These are phyloP conservation scores for Apiospora marii DNA, from an alignment of 2,329 filamentous ascomycete genomes.

Conservation along the genomic window DNA sequence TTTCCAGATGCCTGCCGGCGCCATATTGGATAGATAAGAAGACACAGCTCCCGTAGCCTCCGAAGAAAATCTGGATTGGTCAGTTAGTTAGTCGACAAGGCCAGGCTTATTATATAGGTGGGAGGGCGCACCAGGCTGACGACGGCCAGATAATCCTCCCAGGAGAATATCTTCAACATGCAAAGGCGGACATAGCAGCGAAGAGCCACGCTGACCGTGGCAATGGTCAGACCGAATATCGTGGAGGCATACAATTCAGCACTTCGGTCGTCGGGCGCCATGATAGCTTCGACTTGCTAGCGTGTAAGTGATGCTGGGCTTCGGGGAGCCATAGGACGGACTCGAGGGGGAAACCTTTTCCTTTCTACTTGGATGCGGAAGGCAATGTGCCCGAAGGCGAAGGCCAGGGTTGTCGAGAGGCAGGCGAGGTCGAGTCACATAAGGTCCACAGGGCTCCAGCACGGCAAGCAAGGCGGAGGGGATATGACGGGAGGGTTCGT, in stretches of 20 bases:
- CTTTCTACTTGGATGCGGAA: not conserved
- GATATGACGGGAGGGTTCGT: not conserved
- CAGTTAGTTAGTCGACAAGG: too few species aligned
- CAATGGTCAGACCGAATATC: conserved; percentile 5
- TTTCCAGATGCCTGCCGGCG: conserved; percentile 33
- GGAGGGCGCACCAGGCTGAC: conserved; percentile 35
- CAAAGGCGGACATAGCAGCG: conserved; percentile 39
- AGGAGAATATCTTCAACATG: conserved; percentile 36
- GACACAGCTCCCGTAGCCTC: conserved; percentile 32
- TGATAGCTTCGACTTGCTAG: conserved; percentile 21
- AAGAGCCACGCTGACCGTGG: conserved; percentile 34
- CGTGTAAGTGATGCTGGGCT: not conserved
- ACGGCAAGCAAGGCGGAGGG: conserved; percentile 4
- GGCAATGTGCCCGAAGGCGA: not conserved
- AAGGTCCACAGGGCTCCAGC: conserved; percentile 14
- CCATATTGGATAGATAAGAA: conserved; percentile 35
- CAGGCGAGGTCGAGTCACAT: conserved; percentile 6
- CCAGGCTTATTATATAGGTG: too few species aligned
- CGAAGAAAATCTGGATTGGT: conserved; percentile 32
- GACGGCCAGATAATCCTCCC: conserved; percentile 38
- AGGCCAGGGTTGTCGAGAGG: not conserved
- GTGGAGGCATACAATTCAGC: conserved; percentile 5
- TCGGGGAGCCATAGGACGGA: not conserved
- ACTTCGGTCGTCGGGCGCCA: conserved; percentile 20
- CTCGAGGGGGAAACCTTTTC: not conserved